Conservation (phyloP, 305 asterid species). For the Ilex paraguariensis region DNA sequence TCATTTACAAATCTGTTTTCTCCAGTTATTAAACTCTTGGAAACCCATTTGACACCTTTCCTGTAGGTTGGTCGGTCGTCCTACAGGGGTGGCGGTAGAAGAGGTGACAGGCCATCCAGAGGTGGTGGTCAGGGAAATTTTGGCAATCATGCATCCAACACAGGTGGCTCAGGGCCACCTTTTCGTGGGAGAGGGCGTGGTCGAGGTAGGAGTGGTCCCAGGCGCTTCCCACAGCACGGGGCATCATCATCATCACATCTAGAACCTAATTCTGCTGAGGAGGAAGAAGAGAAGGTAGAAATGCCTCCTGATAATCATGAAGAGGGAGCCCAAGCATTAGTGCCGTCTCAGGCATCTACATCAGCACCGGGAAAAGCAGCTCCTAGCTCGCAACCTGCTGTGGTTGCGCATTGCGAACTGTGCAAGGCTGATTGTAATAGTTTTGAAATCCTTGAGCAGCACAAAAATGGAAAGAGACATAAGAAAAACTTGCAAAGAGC, state of each 20-base stretch:
- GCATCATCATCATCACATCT: constrained; percentile 11
- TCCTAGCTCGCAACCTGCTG: constrained; percentile 1
- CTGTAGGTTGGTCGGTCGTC: constrained; percentile 12
- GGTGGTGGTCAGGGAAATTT: constrained; percentile 8
- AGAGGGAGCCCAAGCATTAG: constrained; percentile 2
- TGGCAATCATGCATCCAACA: not conserved
- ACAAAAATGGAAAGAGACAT: constrained; percentile 28
- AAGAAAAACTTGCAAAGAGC: constrained; percentile 21
- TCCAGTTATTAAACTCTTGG: not conserved
- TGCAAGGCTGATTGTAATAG: constrained; percentile 23
- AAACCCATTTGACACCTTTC: constrained; percentile 1
- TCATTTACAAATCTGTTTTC: too few species aligned
- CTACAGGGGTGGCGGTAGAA: constrained; percentile 11
- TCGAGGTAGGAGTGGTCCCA: constrained; percentile 10
- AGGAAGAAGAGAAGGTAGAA: constrained; percentile 3
- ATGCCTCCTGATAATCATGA: not conserved
- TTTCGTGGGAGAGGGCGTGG: constrained; percentile 7
- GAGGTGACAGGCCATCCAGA: constrained; percentile 16
- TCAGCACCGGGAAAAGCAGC: constrained; percentile 3
- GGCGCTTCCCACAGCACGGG: not conserved
- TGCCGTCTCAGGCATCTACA: not conserved
- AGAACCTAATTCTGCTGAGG: constrained; percentile 5
- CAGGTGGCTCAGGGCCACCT: not conserved
- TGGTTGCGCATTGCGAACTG: constrained; percentile 24
- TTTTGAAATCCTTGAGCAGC: constrained; percentile 21